Percentiles rank a stretch among this genome's conserved stretches.
Conservation (phyloP, 768 basidiomycete genomes). For the Lactifluus subvellereus region DNA sequence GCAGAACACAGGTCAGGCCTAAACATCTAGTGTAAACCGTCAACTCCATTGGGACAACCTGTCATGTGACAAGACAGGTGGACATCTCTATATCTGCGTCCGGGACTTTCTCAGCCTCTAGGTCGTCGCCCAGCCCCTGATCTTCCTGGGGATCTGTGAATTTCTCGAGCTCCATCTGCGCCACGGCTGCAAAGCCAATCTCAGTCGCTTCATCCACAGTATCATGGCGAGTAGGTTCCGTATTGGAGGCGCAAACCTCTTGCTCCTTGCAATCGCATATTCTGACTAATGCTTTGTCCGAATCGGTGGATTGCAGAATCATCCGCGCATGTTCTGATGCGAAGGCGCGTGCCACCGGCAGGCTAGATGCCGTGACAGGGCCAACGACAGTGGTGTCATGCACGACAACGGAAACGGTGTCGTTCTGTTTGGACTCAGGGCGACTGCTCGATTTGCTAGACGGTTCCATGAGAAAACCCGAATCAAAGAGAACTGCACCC, state of each 20-base stretch:
- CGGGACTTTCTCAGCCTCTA: neutral
- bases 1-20: neutral
- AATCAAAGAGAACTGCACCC: slow-evolving; percentile 6
- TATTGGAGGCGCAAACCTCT: slow-evolving; percentile 18
- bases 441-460: slow-evolving; percentile 41
- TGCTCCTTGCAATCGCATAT: slow-evolving; percentile 39
- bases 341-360: slow-evolving; percentile 58
- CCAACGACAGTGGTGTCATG: slow-evolving; percentile 54
- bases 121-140: slow-evolving; percentile 20
- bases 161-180: slow-evolving; percentile 29
- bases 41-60: neutral
- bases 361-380: slow-evolving; percentile 53
- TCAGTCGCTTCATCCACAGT: slow-evolving; percentile 41
- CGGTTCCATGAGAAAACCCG: slow-evolving; percentile 23
- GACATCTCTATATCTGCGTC: neutral
- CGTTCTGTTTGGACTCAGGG: slow-evolving; percentile 39
- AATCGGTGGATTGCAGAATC: slow-evolving; percentile 44
- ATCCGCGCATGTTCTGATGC: slow-evolving; percentile 57
- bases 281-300: slow-evolving; percentile 39
- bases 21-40: neutral
- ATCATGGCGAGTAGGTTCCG: slow-evolving; percentile 1
- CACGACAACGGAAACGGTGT: slow-evolving; percentile 51
- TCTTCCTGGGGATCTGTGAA: slow-evolving; percentile 19
- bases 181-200: slow-evolving; percentile 44
- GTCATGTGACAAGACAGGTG: neutral